These are phyloP conservation scores for Parascedosporium putredinis DNA, from an alignment of 2,329 filamentous ascomycete species.

Conservation along the genomic window DNA sequence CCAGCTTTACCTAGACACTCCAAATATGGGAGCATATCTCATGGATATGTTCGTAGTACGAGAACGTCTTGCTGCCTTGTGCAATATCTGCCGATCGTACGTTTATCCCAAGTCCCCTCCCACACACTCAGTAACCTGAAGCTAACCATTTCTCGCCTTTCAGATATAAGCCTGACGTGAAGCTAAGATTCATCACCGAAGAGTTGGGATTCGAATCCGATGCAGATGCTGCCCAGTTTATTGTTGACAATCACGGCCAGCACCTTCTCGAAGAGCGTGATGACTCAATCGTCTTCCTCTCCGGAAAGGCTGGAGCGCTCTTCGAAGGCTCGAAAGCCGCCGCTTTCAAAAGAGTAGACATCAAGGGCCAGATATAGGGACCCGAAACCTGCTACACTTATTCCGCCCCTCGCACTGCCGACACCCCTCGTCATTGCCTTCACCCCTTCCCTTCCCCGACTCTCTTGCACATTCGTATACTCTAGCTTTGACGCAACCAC, in stretches of 20 bases:
- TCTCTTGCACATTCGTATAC: too few species aligned
- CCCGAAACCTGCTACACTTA: background rate
- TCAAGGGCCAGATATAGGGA: slow-evolving; percentile 86
- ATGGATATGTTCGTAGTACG: slow-evolving; percentile 99
- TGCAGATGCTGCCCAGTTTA: slow-evolving; percentile 80
- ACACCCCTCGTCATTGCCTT: background rate
- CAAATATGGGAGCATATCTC: slow-evolving; percentile 94
- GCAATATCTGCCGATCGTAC: slow-evolving; percentile 93
- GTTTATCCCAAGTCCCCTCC: background rate
- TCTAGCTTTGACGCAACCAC: too few species aligned
- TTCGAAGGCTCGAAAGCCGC: slow-evolving; percentile 65
- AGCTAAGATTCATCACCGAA: slow-evolving; percentile 84
- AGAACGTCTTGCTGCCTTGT: slow-evolving; percentile 81
- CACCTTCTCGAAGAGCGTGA: slow-evolving; percentile 67
- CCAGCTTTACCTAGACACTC: slow-evolving; percentile 85
- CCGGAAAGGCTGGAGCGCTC: slow-evolving; percentile 58
- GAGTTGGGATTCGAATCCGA: slow-evolving; percentile 94
- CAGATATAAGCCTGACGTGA: slow-evolving; percentile 88
- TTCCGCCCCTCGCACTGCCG: background rate
- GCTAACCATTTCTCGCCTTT: slow-evolving; percentile 31
- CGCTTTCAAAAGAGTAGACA: slow-evolving; percentile 83
- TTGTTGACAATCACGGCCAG: slow-evolving; percentile 69
- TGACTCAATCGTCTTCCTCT: slow-evolving; percentile 62
- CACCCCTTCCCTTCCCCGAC: background rate
- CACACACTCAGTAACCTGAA: background rate